Evolutionary conservation across 2,329 filamentous ascomycete genomes (phyloP).

Genomic region (Pseudogymnoascus sp.): DNA sequence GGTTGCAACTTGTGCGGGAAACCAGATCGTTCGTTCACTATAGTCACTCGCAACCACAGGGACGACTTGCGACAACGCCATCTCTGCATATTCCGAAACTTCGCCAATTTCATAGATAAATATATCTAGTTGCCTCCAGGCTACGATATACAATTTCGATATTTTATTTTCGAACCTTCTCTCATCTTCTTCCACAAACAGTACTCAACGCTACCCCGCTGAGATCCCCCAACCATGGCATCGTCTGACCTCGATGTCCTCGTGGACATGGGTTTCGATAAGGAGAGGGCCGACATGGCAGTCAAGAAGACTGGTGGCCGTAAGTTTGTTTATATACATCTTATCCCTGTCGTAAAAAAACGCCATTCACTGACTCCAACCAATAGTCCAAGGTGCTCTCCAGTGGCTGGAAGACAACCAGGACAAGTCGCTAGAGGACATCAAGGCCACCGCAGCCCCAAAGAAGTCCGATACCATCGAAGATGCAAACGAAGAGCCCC

Average conservation of each 20-base stretch:
- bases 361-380: neutral
- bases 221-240: constrained; percentile 37
- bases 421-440: constrained; percentile 77
- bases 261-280: constrained; percentile 73
- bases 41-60: neutral
- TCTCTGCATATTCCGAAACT: neutral
- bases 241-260: constrained; percentile 53
- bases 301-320: constrained; percentile 74
- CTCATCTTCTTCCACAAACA: neutral
- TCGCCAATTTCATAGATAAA: neutral
- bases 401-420: constrained; percentile 93
- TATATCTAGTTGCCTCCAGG: neutral
- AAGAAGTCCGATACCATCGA: constrained; percentile 42
- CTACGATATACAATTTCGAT: neutral
- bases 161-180: neutral
- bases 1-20: neutral
- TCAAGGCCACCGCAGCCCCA: constrained; percentile 43
- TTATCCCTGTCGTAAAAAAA: neutral
- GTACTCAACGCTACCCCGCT: constrained; percentile 9
- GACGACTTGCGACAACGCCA: neutral
- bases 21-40: neutral
- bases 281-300: constrained; percentile 71
- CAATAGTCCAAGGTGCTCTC: constrained; percentile 72
- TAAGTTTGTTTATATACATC: constrained; percentile 36
- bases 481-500: constrained; percentile 47